These are phyloP conservation scores for Pilasporangium apinafurcum DNA, from an alignment of 352 stramenopile species.

Conservation along the genomic window DNA sequence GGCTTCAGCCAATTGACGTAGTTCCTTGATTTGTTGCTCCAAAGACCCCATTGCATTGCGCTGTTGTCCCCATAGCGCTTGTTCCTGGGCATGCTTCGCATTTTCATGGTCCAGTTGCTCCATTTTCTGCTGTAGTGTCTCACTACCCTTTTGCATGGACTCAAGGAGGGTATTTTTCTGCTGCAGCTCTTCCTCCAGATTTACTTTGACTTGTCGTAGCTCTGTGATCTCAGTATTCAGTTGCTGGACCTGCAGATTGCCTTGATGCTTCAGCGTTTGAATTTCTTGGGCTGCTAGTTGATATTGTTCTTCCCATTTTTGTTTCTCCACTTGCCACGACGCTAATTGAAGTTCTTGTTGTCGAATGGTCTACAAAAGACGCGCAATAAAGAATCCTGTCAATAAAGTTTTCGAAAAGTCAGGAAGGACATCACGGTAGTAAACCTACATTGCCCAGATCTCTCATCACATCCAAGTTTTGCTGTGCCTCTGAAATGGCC, in stretches of 20 bases:
- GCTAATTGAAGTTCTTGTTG: conserved; percentile 55
- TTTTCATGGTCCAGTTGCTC: conserved; percentile 42
- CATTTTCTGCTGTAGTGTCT: conserved; percentile 28
- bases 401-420: too few relatives aligned
- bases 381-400: background rate
- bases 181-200: conserved; percentile 42
- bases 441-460: conserved; percentile 39
- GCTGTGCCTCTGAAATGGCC: conserved; percentile 61
- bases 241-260: conserved; percentile 45
- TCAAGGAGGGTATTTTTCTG: conserved; percentile 30
- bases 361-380: conserved; percentile 32
- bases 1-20: conserved; percentile 30
- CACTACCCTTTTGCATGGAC: conserved; percentile 29
- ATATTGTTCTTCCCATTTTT: conserved; percentile 79
- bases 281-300: conserved; percentile 41
- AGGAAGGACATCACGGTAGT: background rate
- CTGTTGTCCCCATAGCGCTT: conserved; percentile 36
- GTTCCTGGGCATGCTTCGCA: conserved; percentile 26
- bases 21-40: conserved; percentile 33
- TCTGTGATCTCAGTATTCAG: conserved; percentile 37
- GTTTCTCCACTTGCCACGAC: conserved; percentile 49
- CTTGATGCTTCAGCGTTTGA: conserved; percentile 40
- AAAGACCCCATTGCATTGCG: conserved; percentile 25
- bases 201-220: conserved; percentile 32
- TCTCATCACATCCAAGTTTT: conserved; percentile 55